These are phyloP conservation scores for Tetrahymena elliotti DNA, from an alignment of 73 alveolate species.

Conservation along the genomic window DNA sequence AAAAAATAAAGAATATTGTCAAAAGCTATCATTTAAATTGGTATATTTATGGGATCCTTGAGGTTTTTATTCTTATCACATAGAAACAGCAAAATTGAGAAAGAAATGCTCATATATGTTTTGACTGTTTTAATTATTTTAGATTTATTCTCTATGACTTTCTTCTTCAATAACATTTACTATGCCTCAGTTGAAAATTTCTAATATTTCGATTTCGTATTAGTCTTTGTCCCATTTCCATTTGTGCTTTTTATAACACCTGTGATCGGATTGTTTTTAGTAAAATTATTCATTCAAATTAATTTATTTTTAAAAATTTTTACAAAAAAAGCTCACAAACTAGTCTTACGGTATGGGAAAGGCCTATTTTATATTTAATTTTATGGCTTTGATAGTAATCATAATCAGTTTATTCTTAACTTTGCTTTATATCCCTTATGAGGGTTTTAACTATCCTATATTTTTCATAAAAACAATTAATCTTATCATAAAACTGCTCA, in stretches of 20 bases:
- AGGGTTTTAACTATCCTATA: neutral
- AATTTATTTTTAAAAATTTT: neutral
- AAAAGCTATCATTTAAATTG: neutral
- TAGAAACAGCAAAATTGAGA: neutral
- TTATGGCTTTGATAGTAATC: neutral
- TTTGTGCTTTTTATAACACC: neutral
- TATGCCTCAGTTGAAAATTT: neutral
- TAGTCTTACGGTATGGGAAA: neutral
- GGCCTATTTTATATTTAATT: neutral
- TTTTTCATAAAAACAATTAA: neutral
- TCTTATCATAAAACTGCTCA: neutral
- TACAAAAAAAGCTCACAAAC: neutral
- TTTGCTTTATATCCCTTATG: neutral
- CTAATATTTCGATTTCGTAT: neutral
- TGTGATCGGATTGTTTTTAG: neutral
- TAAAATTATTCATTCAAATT: neutral
- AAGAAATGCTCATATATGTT: neutral
- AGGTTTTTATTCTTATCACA: neutral
- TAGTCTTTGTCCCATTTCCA: neutral
- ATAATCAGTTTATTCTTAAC: neutral
- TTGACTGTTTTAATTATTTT: neutral
- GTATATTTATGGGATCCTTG: neutral
- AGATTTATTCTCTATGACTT: neutral
- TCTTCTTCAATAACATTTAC: neutral
- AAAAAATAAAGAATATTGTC: neutral